These are phyloP conservation scores for Gillenia trifoliata DNA, from an alignment of 306 rosid species.

Conservation along the genomic window DNA sequence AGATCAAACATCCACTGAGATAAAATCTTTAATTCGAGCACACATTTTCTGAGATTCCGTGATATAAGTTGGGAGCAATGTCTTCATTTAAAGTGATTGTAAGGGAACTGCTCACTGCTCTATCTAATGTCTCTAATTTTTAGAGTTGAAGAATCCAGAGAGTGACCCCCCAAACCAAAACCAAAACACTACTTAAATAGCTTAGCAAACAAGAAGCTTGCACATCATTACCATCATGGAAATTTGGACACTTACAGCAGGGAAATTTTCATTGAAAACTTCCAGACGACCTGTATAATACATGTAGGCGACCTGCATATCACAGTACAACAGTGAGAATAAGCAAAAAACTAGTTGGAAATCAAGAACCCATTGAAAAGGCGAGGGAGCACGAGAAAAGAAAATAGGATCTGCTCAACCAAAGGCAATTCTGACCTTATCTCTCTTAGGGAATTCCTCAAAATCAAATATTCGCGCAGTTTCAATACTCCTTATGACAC, in stretches of 20 bases:
- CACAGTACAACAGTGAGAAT: constrained; percentile 19
- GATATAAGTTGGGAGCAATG: not conserved
- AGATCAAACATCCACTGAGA: not conserved
- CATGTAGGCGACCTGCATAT: constrained; percentile 88
- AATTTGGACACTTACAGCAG: constrained; percentile 61
- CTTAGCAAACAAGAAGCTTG: not conserved
- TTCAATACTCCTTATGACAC: constrained; percentile 96
- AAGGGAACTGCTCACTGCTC: not conserved
- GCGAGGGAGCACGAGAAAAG: not conserved
- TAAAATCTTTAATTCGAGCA: not conserved
- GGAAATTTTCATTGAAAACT: constrained; percentile 93
- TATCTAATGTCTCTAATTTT: not conserved
- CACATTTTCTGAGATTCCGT: constrained; percentile 2
- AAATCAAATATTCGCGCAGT: constrained; percentile 93
- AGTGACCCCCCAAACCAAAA: not conserved
- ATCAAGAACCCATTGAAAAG: not conserved
- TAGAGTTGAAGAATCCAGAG: not conserved
- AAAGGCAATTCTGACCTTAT: constrained; percentile 61
- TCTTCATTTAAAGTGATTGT: not conserved
- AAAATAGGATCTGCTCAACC: not conserved
- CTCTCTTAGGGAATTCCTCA: constrained; percentile 93
- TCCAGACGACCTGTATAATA: constrained; percentile 99
- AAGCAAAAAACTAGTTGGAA: not conserved
- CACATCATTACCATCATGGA: constrained; percentile 11
- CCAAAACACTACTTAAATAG: not conserved